A percentile compares a stretch with the other conserved stretches of the same genome.
These are phyloP conservation scores for Acer yangbiense DNA, from an alignment of 345 rosid species.

Conservation along the genomic window DNA sequence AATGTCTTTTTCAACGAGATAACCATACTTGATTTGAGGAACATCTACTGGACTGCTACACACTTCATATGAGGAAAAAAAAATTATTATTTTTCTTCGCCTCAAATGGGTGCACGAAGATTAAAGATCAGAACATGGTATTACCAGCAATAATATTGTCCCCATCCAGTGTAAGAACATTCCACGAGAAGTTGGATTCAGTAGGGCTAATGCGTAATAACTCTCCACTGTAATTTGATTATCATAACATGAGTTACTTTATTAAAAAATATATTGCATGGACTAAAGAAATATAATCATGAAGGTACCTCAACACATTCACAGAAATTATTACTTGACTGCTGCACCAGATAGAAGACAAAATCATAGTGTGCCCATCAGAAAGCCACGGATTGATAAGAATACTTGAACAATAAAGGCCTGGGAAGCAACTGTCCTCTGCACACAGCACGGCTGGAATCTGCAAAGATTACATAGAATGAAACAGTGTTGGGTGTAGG, in stretches of 20 bases:
- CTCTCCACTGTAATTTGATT: constrained; percentile 57
- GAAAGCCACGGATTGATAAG: constrained; percentile 84
- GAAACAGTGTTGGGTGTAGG: not conserved
- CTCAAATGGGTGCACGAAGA: constrained; percentile 2
- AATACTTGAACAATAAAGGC: constrained; percentile 61
- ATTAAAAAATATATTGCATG: not conserved
- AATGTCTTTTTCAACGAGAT: constrained; percentile 39
- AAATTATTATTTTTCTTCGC: constrained; percentile 2
- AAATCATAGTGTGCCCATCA: constrained; percentile 75
- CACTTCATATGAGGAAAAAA: constrained; percentile 38
- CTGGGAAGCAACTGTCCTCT: constrained; percentile 80
- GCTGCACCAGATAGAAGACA: constrained; percentile 79
- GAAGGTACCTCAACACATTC: constrained; percentile 59
- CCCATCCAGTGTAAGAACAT: constrained; percentile 64
- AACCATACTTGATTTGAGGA: constrained; percentile 79
- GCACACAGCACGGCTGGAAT: constrained; percentile 67
- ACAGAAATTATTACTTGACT: constrained; percentile 68
- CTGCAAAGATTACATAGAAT: constrained; percentile 43
- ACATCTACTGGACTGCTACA: constrained; percentile 81
- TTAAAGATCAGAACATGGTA: constrained; percentile 19
- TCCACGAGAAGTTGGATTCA: constrained; percentile 71
- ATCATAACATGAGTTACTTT: constrained; percentile 19
- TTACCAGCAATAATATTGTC: constrained; percentile 84
- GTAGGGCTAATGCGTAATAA: constrained; percentile 65
- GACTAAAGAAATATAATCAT: not conserved